phyloP scores from a whole-genome alignment of 345 rosid genomes.

The Eucalyptus rudis region DNA sequence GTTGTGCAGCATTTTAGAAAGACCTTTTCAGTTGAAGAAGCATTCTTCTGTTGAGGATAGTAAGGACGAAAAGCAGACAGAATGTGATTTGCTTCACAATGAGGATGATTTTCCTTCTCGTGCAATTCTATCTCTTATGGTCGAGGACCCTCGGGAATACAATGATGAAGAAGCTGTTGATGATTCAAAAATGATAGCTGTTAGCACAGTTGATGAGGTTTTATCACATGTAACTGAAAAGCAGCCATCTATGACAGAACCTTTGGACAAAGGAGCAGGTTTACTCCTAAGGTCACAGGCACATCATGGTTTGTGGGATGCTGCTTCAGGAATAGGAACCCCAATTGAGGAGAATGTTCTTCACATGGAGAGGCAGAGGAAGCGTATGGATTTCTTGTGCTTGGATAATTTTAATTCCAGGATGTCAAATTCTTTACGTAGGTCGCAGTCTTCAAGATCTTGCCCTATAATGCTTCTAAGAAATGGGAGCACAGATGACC shows the following conservation, averaged over 20 bases:
- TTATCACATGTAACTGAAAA: slow-evolving; percentile 11
- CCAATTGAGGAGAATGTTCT: slow-evolving; percentile 63
- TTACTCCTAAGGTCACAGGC: background rate
- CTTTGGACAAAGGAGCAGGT: slow-evolving; percentile 3
- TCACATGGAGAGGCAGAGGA: slow-evolving; percentile 50
- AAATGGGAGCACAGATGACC: slow-evolving; percentile 19
- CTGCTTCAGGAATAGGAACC: slow-evolving; percentile 15
- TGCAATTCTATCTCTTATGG: slow-evolving; percentile 29
- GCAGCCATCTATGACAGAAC: background rate
- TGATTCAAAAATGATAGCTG: slow-evolving; percentile 8
- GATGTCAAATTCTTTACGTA: slow-evolving; percentile 5
- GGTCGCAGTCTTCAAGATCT: slow-evolving; percentile 33
- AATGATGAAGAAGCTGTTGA: slow-evolving; percentile 7
- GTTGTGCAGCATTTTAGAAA: slow-evolving; percentile 26
- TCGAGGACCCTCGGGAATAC: slow-evolving; percentile 48
- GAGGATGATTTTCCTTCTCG: slow-evolving; percentile 28
- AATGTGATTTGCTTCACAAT: slow-evolving; percentile 4
- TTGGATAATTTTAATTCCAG: slow-evolving; percentile 24
- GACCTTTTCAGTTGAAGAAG: slow-evolving; percentile 13
- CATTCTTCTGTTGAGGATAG: slow-evolving; percentile 17
- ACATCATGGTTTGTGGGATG: slow-evolving; percentile 47
- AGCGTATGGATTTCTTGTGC: slow-evolving; percentile 37
- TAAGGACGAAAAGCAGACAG: background rate
- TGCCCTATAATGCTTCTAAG: slow-evolving; percentile 67
- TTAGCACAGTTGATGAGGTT: background rate